These are phyloP conservation scores for Moesziomyces sp. DNA, from an alignment of 1,284 basidiomycete genomes.

Conservation along the genomic window DNA sequence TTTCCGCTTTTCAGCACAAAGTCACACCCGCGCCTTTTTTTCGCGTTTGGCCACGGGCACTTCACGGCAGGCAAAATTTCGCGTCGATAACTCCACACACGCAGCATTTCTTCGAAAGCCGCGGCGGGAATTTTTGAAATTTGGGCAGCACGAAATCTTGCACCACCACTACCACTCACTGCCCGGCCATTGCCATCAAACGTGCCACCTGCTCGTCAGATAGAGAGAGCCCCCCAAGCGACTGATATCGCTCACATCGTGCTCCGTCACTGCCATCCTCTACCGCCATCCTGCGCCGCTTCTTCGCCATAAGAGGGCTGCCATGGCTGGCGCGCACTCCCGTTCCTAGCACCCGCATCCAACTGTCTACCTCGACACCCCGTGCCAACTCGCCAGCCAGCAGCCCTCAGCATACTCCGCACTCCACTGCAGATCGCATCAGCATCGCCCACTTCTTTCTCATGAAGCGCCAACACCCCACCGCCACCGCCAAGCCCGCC, in stretches of 20 bases:
- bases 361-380: not conserved
- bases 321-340: slow-evolving; percentile 11
- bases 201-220: too few relatives aligned
- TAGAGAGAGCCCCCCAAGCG: too few relatives aligned
- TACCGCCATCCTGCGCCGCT: slow-evolving; percentile 14
- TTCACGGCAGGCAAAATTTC: not conserved
- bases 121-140: too few relatives aligned
- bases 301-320: slow-evolving; percentile 8
- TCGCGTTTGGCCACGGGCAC: not conserved
- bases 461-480: slow-evolving; percentile 26
- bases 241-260: too few relatives aligned
- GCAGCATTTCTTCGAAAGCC: too few relatives aligned
- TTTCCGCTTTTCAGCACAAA: slow-evolving; percentile 1
- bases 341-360: not conserved
- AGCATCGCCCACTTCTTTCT: not conserved
- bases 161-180: too few relatives aligned
- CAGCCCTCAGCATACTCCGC: not conserved
- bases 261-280: not conserved
- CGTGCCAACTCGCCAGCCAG: not conserved
- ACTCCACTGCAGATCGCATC: not conserved
- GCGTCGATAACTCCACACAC: not conserved
- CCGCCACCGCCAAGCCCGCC: not conserved
- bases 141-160: too few relatives aligned
- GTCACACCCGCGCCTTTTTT: not conserved
- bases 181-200: too few relatives aligned